phyloP scores from a whole-genome alignment of 2,329 filamentous ascomycete genomes.

The Colletotrichum abscissum region DNA sequence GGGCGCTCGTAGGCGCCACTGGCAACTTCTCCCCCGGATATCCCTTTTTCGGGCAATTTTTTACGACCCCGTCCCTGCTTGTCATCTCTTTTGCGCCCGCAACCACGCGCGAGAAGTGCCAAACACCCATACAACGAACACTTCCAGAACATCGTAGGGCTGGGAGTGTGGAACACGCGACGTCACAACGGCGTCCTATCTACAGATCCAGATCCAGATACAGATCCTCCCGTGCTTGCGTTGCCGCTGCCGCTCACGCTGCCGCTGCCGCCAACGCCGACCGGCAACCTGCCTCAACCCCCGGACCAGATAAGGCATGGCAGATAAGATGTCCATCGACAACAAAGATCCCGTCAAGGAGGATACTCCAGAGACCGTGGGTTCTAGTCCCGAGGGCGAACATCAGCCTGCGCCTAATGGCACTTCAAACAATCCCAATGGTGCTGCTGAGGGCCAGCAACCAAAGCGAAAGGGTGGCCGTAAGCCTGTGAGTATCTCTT shows the following conservation, averaged over 20 bases:
- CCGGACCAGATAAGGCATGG: conserved; percentile 61
- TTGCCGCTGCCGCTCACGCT: background rate
- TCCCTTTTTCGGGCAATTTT: conserved; percentile 38
- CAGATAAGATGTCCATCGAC: conserved; percentile 76
- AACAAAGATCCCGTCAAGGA: conserved; percentile 67
- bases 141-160: conserved; percentile 39
- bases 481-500: conserved; percentile 85
- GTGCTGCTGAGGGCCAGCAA: conserved; percentile 65
- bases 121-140: conserved; percentile 49
- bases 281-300: conserved; percentile 40
- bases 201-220: conserved; percentile 15
- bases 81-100: conserved; percentile 47
- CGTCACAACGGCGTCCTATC: conserved; percentile 49
- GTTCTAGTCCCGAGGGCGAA: conserved; percentile 70
- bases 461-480: conserved; percentile 98
- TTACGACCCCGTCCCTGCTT: conserved; percentile 41
- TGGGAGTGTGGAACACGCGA: conserved; percentile 41
- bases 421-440: conserved; percentile 43
- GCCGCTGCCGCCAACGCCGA: conserved; percentile 51
- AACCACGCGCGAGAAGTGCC: conserved; percentile 41
- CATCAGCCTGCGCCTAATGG: conserved; percentile 46
- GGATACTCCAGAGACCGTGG: conserved; percentile 71
- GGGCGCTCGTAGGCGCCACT: conserved; percentile 42
- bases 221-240: conserved; percentile 26
- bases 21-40: conserved; percentile 38